These are phyloP conservation scores for Biscogniauxia sp. DNA, from an alignment of 2,329 filamentous ascomycete genomes.

Conservation along the genomic window DNA sequence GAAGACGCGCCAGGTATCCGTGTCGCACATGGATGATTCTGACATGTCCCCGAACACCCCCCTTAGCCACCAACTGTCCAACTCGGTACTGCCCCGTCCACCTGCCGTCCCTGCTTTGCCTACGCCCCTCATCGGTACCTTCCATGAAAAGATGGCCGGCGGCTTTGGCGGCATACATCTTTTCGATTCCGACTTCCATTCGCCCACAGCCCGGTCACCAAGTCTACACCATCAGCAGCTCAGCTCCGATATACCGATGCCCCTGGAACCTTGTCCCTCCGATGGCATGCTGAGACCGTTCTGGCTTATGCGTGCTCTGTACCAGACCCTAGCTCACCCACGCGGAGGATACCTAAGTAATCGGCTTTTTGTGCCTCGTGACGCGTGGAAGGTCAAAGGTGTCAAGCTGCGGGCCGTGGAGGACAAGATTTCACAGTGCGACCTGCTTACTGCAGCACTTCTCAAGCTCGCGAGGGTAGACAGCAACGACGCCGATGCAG, in stretches of 20 bases:
- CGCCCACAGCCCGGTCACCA: conserved; percentile 52
- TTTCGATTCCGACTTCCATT: conserved; percentile 81
- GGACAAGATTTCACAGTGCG: conserved; percentile 90
- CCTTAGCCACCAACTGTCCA: conserved; percentile 63
- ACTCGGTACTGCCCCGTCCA: conserved; percentile 44
- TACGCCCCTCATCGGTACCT: conserved; percentile 64
- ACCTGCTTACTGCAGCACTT: conserved; percentile 84
- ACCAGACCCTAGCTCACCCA: conserved; percentile 87
- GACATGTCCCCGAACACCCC: conserved; percentile 74
- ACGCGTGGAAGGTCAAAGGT: conserved; percentile 91
- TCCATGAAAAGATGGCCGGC: conserved; percentile 55
- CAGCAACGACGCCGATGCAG: conserved; percentile 84
- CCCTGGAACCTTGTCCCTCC: conserved; percentile 87
- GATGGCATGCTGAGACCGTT: conserved; percentile 90
- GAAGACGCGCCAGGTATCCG: conserved; percentile 71
- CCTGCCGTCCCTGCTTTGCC: conserved; percentile 62
- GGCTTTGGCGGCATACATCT: conserved; percentile 69
- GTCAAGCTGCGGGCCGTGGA: conserved; percentile 90
- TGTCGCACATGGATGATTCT: conserved; percentile 59
- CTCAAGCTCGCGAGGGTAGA: conserved; percentile 81
- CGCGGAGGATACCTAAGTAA: conserved; percentile 89
- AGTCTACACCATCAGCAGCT: conserved; percentile 58
- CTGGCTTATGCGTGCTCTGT: conserved; percentile 94
- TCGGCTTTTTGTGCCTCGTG: conserved; percentile 85
- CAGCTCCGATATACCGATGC: conserved; percentile 62